These are phyloP conservation scores for Aspergillus bertholletiae DNA, from an alignment of 495 filamentous ascomycete species.

Conservation along the genomic window DNA sequence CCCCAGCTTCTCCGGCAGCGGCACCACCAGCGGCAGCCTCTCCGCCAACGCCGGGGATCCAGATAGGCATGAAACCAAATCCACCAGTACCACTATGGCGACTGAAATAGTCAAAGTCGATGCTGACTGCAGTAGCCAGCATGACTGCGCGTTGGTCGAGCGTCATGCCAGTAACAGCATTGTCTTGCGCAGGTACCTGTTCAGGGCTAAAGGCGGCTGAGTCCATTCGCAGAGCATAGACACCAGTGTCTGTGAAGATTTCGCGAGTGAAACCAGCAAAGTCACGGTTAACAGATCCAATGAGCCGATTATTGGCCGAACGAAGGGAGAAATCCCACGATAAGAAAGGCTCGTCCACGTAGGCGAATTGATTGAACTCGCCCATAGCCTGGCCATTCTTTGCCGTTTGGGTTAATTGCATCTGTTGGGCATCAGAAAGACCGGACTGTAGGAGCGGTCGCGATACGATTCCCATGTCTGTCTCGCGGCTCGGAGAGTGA, in stretches of 20 bases:
- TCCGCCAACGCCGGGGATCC: constrained; percentile 53
- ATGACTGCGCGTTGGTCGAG: constrained; percentile 70
- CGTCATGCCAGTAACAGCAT: constrained; percentile 51
- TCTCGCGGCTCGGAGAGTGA: constrained; percentile 27
- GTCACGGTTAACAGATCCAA: constrained; percentile 66
- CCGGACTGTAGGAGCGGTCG: constrained; percentile 44
- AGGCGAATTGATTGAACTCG: constrained; percentile 60
- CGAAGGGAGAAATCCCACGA: constrained; percentile 58
- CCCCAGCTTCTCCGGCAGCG: constrained; percentile 38
- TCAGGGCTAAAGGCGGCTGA: constrained; percentile 46
- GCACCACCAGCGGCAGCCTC: constrained; percentile 45
- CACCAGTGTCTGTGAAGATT: constrained; percentile 68
- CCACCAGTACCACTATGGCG: constrained; percentile 50
- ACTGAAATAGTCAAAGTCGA: constrained; percentile 75
- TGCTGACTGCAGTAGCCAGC: constrained; percentile 66
- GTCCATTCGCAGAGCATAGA: constrained; percentile 69
- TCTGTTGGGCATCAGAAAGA: constrained; percentile 46
- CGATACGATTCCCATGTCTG: constrained; percentile 31
- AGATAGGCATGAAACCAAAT: constrained; percentile 55
- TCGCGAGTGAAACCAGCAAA: constrained; percentile 68
- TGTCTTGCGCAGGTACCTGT: constrained; percentile 21
- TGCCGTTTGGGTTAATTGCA: constrained; percentile 36
- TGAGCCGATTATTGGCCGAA: constrained; percentile 39
- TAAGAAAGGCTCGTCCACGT: constrained; percentile 53
- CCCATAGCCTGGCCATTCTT: constrained; percentile 28